A percentile compares a stretch with the other conserved stretches of the same genome.
phyloP scores from a whole-genome alignment of 108 stramenopile species.

The Conticribra weissflogii region DNA sequence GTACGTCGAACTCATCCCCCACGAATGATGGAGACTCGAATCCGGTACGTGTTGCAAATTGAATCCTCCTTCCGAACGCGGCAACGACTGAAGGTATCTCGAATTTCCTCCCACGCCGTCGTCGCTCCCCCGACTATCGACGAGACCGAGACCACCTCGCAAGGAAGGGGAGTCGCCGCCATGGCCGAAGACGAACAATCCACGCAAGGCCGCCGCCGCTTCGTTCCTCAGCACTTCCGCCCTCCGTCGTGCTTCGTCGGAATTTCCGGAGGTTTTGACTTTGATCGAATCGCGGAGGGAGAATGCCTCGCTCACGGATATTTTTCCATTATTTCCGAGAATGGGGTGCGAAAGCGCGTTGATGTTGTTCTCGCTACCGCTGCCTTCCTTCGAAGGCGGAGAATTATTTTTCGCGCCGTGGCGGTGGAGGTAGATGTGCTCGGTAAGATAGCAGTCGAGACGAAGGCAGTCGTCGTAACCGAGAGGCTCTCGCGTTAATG shows the following conservation, averaged over 20 bases:
- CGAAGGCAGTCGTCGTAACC: conserved; percentile 57
- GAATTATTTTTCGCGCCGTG: background rate
- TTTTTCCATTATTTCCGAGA: background rate
- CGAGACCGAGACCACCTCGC: too few relatives aligned
- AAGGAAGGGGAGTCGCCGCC: too few relatives aligned
- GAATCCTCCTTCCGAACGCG: conserved; percentile 39
- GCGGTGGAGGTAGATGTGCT: conserved; percentile 31
- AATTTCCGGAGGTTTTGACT: conserved; percentile 21
- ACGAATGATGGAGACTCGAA: conserved; percentile 14
- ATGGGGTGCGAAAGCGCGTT: conserved; percentile 1
- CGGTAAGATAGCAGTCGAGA: conserved; percentile 63
- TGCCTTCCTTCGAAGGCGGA: background rate
- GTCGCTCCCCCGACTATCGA: too few relatives aligned
- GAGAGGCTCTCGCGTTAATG: conserved; percentile 60
- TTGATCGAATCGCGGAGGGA: conserved; percentile 49
- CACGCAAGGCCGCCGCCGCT: conserved; percentile 57
- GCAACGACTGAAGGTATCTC: background rate
- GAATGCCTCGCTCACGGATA: conserved; percentile 60
- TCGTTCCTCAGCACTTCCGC: conserved; percentile 45
- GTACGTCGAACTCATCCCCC: conserved; percentile 1
- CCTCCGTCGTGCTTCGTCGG: conserved; percentile 9
- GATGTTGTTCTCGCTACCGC: conserved; percentile 1
- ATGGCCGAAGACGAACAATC: conserved; percentile 64
- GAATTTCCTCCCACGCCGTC: too few relatives aligned
- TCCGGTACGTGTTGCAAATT: conserved; percentile 45